Evolutionary conservation across 192 early-diverging fungal species (phyloP), one percentile per base, ranked within the genome.

Genomic region (Dissophora globulifera): DNA sequence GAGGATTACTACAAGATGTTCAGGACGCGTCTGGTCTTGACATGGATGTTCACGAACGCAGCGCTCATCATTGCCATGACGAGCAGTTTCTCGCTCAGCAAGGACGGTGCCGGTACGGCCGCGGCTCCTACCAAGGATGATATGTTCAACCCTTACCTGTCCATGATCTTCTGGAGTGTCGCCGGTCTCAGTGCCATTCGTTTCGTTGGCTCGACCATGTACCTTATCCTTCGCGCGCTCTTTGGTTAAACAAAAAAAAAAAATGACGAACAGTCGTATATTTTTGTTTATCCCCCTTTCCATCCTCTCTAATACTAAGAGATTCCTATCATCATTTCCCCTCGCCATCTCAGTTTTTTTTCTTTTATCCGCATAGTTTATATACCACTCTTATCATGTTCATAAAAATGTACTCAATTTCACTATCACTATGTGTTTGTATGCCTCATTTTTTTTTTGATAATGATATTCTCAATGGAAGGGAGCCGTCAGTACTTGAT

Each of bases 1-100:
- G 95, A 96, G 58, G 94, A 97, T 67, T 88, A 93, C 75, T 94
- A 95, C 86, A 89, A 90, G 76, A 82, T 89, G 75, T 96, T 95
- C 87, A 86, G 95, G 32, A 97, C 95, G 4, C 71, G 79, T 31
- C 78, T 95, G 49, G 87, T 97, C 6, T 84, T 96, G 11, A 78
- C 84, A 9, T 97, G 95, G 95, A 89, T 96, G 84, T 91, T 94
- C 74, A 86, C 90, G 58, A 97, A 97, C 67, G 86, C 86, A 6
- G 45, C 89, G 20, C 78, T 97, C 31, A 81, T 93, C 53, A 84
- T 91, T 57, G 82, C 84, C 38, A 83, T 96, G 56, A 92, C 91
- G 17, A 88, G 84, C 53, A 63, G 50, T 41, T 79, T 56, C 32
- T 35, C 20, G 31, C 26, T 33, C 17, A 29, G 16, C 29, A 58